These are phyloP conservation scores for Colletotrichum eremochloae DNA, from an alignment of 2,329 filamentous ascomycete species.

Conservation along the genomic window DNA sequence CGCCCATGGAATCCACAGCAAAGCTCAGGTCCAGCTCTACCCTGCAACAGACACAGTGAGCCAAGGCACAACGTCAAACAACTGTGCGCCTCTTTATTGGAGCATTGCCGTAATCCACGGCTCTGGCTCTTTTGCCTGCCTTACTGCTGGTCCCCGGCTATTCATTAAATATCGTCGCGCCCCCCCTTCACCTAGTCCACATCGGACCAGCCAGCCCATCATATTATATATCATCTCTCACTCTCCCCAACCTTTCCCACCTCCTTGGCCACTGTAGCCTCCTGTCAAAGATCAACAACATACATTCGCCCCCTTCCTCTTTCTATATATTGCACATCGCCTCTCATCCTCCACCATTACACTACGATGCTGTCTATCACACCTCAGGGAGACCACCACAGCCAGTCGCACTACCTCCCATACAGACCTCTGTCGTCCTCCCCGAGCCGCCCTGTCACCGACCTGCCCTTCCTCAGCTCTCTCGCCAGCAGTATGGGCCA, in stretches of 20 bases:
- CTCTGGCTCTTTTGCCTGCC: slow-evolving; percentile 27
- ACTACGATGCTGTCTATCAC: slow-evolving; percentile 43
- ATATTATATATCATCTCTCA: slow-evolving; percentile 41
- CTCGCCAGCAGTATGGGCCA: slow-evolving; percentile 40
- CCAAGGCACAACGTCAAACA: slow-evolving; percentile 43
- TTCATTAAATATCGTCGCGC: slow-evolving; percentile 34
- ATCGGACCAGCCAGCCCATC: slow-evolving; percentile 31
- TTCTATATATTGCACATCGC: slow-evolving; percentile 16
- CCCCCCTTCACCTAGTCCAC: slow-evolving; percentile 25
- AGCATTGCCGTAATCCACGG: slow-evolving; percentile 27
- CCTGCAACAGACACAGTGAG: slow-evolving; percentile 35
- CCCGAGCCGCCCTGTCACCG: slow-evolving; percentile 19
- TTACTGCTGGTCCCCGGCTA: slow-evolving; percentile 24
- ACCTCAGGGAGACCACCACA: slow-evolving; percentile 41
- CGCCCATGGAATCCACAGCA: slow-evolving; percentile 27
- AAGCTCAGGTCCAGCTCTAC: slow-evolving; percentile 34
- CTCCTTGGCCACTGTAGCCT: slow-evolving; percentile 20
- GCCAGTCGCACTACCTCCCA: slow-evolving; percentile 39
- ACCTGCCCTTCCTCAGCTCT: slow-evolving; percentile 38
- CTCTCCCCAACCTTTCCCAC: slow-evolving; percentile 27
- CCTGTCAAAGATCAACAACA: slow-evolving; percentile 33
- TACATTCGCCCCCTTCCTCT: slow-evolving; percentile 22
- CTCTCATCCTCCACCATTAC: slow-evolving; percentile 4
- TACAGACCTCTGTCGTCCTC: slow-evolving; percentile 37
- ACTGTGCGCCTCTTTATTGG: slow-evolving; percentile 40